Evolutionary conservation across 2,329 filamentous ascomycete genomes (phyloP).

Genomic region (Plectosphaerella sp.): DNA sequence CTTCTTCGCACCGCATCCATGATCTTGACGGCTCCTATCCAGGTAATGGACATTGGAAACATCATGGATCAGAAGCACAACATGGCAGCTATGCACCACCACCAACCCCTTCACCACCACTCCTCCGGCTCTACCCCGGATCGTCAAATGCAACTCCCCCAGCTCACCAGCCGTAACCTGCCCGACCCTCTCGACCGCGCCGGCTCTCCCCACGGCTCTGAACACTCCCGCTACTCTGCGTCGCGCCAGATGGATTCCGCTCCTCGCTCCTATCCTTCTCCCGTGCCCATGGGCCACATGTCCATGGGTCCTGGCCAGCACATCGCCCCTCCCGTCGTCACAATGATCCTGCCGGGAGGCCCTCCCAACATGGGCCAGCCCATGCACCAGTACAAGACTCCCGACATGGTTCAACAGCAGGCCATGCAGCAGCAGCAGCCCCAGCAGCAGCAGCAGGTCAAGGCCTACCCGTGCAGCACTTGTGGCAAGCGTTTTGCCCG

Average conservation of each 20-base stretch:
- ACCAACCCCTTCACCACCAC: constrained; percentile 14
- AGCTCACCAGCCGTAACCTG: constrained; percentile 17
- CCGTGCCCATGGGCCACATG: constrained; percentile 40
- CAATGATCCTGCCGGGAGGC: constrained; percentile 39
- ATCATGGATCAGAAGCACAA: constrained; percentile 45
- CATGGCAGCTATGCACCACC: constrained; percentile 23
- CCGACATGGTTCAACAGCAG: constrained; percentile 3
- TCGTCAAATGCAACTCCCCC: constrained; percentile 17
- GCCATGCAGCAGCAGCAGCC: constrained; percentile 5
- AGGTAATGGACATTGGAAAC: constrained; percentile 49
- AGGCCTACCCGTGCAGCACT: constrained; percentile 68
- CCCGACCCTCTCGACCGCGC: constrained; percentile 43
- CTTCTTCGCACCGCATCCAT: constrained; percentile 14
- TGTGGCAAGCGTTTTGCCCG: constrained; percentile 91
- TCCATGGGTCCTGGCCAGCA: constrained; percentile 29
- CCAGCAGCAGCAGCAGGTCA: constrained; percentile 9
- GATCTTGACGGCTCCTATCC: constrained; percentile 38
- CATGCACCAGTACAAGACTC: constrained; percentile 17
- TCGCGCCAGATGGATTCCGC: constrained; percentile 38
- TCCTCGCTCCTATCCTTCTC: constrained; percentile 48
- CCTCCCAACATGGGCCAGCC: constrained; percentile 24
- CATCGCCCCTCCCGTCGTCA: constrained; percentile 15
- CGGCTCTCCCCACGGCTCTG: constrained; percentile 55
- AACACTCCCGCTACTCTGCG: constrained; percentile 50
- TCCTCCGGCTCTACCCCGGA: constrained; percentile 22